A percentile compares a stretch with the other conserved stretches of the same genome.
These are phyloP conservation scores for Aciculosporium take DNA, from an alignment of 2,329 filamentous ascomycete species.

Conservation along the genomic window DNA sequence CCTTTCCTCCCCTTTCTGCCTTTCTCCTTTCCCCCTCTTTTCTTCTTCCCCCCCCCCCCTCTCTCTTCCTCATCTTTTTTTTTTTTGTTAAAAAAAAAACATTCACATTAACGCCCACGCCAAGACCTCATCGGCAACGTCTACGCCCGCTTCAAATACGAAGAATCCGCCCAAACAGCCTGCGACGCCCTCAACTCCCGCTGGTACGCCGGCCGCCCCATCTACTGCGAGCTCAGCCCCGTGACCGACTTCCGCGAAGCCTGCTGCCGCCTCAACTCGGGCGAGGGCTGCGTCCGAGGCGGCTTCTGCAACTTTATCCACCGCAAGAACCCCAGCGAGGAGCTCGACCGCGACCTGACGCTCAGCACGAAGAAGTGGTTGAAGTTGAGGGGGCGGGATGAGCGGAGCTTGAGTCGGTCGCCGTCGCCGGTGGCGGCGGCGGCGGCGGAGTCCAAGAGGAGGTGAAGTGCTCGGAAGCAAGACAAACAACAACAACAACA, in stretches of 20 bases:
- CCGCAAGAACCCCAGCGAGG: conserved; percentile 80
- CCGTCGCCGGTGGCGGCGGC: conserved; percentile 85
- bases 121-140: conserved; percentile 93
- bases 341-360: conserved; percentile 77
- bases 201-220: conserved; percentile 93
- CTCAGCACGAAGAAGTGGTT: conserved; percentile 95
- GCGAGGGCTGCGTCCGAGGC: conserved; percentile 87
- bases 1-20: not conserved
- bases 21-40: not conserved
- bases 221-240: conserved; percentile 94
- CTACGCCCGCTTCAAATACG: conserved; percentile 99
- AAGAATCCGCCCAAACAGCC: conserved; percentile 84
- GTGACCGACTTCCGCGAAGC: conserved; percentile 98
- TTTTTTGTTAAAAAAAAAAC: not conserved
- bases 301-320: conserved; percentile 99
- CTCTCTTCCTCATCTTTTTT: too few relatives aligned
- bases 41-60: not conserved
- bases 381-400: conserved; percentile 68
- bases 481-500: too few relatives aligned
- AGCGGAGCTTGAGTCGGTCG: conserved; percentile 66
- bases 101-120: conserved; percentile 11
- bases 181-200: conserved; percentile 88
- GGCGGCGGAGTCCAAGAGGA: conserved; percentile 65
- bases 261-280: conserved; percentile 85
- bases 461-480: too few relatives aligned